phyloP scores from a whole-genome alignment of 108 stramenopile species.

The Parietichytrium sp. region DNA sequence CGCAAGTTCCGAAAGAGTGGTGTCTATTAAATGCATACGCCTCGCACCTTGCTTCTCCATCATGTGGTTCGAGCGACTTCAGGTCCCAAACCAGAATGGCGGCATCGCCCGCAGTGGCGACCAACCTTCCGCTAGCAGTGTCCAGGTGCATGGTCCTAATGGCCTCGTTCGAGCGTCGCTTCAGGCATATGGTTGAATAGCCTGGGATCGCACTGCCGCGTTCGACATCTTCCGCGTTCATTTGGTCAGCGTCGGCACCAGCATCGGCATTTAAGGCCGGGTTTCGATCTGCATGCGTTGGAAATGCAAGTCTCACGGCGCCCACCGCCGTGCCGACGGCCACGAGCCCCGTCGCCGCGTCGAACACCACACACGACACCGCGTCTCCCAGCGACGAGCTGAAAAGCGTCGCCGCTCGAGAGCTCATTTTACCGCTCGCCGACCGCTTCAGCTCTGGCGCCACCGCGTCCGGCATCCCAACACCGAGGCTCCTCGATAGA shows the following conservation, averaged over 20 bases:
- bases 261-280: not conserved
- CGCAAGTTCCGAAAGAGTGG: constrained; percentile 21
- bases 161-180: not conserved
- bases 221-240: not conserved
- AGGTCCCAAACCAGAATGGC: constrained; percentile 5
- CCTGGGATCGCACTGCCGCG: not conserved
- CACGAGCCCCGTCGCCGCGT: not conserved
- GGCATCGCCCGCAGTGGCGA: not conserved
- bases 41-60: not conserved
- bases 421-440: too few species aligned
- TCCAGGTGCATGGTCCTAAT: not conserved
- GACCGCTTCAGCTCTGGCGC: too few species aligned
- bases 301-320: not conserved
- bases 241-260: not conserved
- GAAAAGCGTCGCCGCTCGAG: not conserved
- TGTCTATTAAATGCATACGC: not conserved
- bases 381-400: not conserved
- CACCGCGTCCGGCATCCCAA: too few species aligned
- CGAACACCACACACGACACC: not conserved
- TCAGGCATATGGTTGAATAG: not conserved
- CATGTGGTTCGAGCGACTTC: not conserved
- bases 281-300: not conserved
- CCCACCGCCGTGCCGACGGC: not conserved
- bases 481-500: too few species aligned
- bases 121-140: not conserved